Evolutionary conservation across 495 filamentous ascomycete species (phyloP), one percentile per base, ranked within the genome.

Genomic region (Wilcoxina mikolae): DNA sequence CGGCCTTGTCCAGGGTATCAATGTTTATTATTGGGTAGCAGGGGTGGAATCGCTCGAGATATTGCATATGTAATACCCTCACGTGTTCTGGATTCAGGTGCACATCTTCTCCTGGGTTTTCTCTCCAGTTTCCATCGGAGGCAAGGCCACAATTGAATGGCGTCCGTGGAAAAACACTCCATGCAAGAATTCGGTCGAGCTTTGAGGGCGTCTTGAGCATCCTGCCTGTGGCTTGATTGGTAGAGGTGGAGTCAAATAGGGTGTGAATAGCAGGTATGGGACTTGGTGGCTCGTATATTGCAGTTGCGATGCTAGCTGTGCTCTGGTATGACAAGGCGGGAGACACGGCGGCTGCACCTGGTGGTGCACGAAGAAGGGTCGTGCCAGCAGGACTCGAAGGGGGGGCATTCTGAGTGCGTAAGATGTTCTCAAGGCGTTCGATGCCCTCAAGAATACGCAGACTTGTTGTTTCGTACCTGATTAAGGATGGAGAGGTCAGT

Each of bases 391-490:
- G 46, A 15, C 46, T 49, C 2, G 46, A 2, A 3, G 46, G 46
- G 10, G 46, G 24, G 15, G 12, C 15, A 15, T 49, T 49, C 46
- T 49, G 46, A 27, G 46, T 49, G 24, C 46, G 46, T 11, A 60
- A 29, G 20, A 58, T 33, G 11, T 54, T 53, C 49, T 58, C 58
- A 4, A 58, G 28, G 11, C 52, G 38, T 18, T 55, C 51, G 35
- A 60, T 60, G 11, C 56, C 56, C 15, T 60, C 55, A 11, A 60
- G 55, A 38, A 60, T 60, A 52, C 23, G 53, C 51, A 58, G 39
- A 33, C 56, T 60, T 29, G 58, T 58, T 15, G 54, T 57, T 43
- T 60, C 56, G 52, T 60, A 60, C 11, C 57, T 59, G 44, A 20
- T 24, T 18, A 17, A 20, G n/a, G 23, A 46, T 11, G 23, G 11